Percentiles rank a stretch among this genome's conserved stretches.
Conservation (phyloP, 257 asterid species). For the Gynochthodes officinalis region DNA sequence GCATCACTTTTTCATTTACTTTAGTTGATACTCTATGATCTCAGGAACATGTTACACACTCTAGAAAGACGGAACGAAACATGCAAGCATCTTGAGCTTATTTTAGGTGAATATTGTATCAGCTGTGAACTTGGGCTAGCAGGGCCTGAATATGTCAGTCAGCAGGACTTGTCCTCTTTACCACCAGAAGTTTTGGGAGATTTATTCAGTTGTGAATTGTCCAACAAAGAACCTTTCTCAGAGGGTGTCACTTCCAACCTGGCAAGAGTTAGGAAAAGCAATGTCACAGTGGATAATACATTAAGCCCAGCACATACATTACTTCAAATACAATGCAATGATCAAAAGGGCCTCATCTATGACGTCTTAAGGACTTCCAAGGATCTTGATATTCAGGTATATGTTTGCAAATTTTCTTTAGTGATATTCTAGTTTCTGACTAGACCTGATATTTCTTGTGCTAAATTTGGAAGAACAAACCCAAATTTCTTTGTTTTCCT, state of each 20-base stretch:
- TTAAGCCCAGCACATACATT: conserved; percentile 49
- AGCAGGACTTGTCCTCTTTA: conserved; percentile 37
- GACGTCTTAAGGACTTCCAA: conserved; percentile 49
- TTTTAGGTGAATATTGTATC: conserved; percentile 43
- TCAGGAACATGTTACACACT: conserved; percentile 49
- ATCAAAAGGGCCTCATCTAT: conserved; percentile 52
- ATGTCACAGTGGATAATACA: conserved; percentile 38
- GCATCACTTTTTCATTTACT: background rate
- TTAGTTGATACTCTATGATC: conserved; percentile 1
- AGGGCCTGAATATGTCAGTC: conserved; percentile 37
- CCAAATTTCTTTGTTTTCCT: background rate
- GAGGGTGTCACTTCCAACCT: conserved; percentile 19
- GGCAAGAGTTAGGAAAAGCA: conserved; percentile 28
- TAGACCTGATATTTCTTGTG: background rate
- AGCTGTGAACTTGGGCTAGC: conserved; percentile 45
- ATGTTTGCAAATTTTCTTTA: background rate
- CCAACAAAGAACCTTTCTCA: conserved; percentile 27
- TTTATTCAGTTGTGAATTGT: conserved; percentile 35
- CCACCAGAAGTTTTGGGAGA: conserved; percentile 36
- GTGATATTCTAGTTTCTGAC: background rate
- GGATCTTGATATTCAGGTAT: conserved; percentile 49
- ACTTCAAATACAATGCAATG: conserved; percentile 47
- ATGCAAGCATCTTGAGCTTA: conserved; percentile 31
- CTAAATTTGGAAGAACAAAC: background rate
- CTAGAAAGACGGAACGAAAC: conserved; percentile 35